These are phyloP conservation scores for Trichomonas vaginalis DNA, from an alignment of 208 protist species.

Conservation along the genomic window DNA sequence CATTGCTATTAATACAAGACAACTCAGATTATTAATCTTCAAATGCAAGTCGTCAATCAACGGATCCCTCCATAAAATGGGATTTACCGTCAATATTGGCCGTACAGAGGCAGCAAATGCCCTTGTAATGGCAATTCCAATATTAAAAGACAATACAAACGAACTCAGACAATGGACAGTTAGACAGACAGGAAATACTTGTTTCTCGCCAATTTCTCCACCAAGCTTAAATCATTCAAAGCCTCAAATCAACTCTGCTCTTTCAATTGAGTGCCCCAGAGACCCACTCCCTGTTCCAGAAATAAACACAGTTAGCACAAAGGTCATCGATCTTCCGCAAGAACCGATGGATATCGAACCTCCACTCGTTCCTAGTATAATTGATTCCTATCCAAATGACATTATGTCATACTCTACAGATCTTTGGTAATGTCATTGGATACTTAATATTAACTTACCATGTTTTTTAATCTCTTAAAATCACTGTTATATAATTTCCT, in stretches of 20 bases:
- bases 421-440: neutral
- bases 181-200: neutral
- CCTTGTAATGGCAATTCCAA: neutral
- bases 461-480: too few relatives aligned
- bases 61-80: neutral
- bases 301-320: neutral
- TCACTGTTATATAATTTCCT: too few relatives aligned
- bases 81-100: neutral
- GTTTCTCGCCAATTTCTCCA: neutral
- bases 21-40: neutral
- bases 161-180: neutral
- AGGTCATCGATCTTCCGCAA: neutral
- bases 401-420: neutral
- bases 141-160: neutral
- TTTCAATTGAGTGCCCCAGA: neutral
- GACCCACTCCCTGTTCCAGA: neutral
- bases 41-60: constrained; percentile 17
- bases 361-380: neutral
- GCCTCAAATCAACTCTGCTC: neutral
- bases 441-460: too few relatives aligned
- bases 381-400: neutral
- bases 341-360: neutral
- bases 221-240: neutral
- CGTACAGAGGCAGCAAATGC: neutral
- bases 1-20: neutral